Evolutionary conservation across 2,329 filamentous ascomycete genomes (phyloP).

Genomic region (Plectosphaerella sp.): DNA sequence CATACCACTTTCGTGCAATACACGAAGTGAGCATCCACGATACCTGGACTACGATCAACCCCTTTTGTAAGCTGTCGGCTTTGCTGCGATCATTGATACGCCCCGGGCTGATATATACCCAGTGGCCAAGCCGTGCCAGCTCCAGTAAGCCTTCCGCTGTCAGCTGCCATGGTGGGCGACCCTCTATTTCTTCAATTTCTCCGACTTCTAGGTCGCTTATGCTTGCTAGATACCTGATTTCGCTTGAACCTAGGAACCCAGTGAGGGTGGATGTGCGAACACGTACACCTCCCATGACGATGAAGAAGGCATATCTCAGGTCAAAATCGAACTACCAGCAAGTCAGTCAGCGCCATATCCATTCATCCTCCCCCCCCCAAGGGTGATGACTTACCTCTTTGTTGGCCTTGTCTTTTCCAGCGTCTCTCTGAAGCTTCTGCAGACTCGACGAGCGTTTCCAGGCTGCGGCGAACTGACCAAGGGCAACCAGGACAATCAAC

Average conservation of each 20-base stretch:
- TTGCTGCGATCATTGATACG: conserved; percentile 32
- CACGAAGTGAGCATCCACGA: conserved; percentile 31
- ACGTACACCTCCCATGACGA: conserved; percentile 22
- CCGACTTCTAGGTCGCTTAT: too few relatives aligned
- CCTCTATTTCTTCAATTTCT: neutral
- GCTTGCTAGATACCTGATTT: too few relatives aligned
- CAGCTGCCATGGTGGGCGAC: neutral
- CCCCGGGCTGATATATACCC: neutral
- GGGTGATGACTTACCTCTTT: too few relatives aligned
- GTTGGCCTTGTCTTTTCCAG: neutral
- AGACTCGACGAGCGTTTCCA: conserved; percentile 1
- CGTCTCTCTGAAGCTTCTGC: neutral
- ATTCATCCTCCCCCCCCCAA: too few relatives aligned
- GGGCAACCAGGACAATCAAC: conserved; percentile 19
- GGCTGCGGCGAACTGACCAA: conserved; percentile 11
- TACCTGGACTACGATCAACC: conserved; percentile 29
- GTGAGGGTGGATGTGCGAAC: neutral
- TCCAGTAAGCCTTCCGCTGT: conserved; percentile 6
- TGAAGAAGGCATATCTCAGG: conserved; percentile 21
- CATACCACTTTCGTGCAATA: conserved; percentile 21
- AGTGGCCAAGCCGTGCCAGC: conserved; percentile 3
- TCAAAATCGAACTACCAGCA: conserved; percentile 1
- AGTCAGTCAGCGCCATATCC: too few relatives aligned
- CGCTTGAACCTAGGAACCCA: too few relatives aligned
- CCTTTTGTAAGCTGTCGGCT: conserved; percentile 26